A percentile compares a stretch with the other conserved stretches of the same genome.
Evolutionary conservation across 495 filamentous ascomycete genomes (phyloP).

Genomic region (Xylaria castorea): DNA sequence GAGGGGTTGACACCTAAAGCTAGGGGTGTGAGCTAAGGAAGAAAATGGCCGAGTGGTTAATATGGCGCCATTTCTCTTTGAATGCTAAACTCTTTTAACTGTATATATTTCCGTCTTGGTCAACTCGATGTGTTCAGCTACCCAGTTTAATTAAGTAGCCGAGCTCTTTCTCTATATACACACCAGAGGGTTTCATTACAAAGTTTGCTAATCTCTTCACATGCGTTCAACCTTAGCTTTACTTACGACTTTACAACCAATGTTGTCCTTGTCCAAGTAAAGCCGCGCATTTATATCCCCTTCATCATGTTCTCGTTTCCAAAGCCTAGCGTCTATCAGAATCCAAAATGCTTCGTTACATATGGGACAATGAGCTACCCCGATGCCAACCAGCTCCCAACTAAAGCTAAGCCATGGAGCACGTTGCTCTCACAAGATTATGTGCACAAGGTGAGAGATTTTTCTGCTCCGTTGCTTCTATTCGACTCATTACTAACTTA

Average conservation of each 20-base stretch:
- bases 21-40: conserved; percentile 29
- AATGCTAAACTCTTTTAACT: background rate
- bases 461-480: background rate
- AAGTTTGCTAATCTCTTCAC: conserved; percentile 9
- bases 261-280: background rate
- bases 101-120: background rate
- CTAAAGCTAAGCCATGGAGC: conserved; percentile 76
- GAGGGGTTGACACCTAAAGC: conserved; percentile 11
- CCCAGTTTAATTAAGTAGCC: background rate
- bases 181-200: conserved; percentile 20
- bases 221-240: background rate
- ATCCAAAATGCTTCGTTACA: conserved; percentile 78
- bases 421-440: conserved; percentile 72
- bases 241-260: background rate
- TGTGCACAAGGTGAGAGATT: conserved; percentile 69
- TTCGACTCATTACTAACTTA: background rate
- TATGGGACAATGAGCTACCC: conserved; percentile 68
- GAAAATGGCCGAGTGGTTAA: conserved; percentile 30
- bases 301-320: conserved; percentile 65
- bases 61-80: conserved; percentile 22
- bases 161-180: background rate
- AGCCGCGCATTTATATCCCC: background rate
- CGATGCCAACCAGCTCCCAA: conserved; percentile 72
- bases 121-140: background rate
- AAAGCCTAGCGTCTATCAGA: conserved; percentile 60